Conservation (phyloP, 192 early-diverging fungal species). For the Podila epicladia region DNA sequence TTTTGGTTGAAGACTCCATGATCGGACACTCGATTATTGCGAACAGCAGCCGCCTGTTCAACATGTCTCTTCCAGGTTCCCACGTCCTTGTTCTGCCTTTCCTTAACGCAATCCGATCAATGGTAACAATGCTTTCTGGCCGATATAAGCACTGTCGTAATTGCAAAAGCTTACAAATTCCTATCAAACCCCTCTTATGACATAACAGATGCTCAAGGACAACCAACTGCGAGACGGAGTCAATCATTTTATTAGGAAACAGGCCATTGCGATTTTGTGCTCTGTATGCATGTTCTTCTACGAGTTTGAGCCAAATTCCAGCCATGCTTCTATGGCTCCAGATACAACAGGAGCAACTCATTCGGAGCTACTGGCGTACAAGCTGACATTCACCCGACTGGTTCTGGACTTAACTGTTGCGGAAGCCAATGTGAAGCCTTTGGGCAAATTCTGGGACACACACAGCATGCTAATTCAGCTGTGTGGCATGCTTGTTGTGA, state of each 20-base stretch:
- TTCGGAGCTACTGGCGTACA: constrained; percentile 24
- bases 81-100: constrained; percentile 73
- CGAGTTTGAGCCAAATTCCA: constrained; percentile 18
- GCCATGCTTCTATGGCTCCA: background rate
- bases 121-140: constrained; percentile 54
- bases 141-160: constrained; percentile 12
- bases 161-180: constrained; percentile 52
- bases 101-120: constrained; percentile 66
- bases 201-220: constrained; percentile 51
- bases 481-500: constrained; percentile 46
- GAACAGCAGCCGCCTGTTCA: constrained; percentile 76
- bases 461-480: constrained; percentile 49
- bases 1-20: constrained; percentile 61
- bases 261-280: constrained; percentile 58
- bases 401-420: constrained; percentile 38
- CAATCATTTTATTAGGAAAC: constrained; percentile 51
- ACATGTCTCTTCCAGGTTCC: constrained; percentile 71
- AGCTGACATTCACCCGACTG: constrained; percentile 33
- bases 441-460: constrained; percentile 52
- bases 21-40: constrained; percentile 73
- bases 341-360: background rate
- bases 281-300: constrained; percentile 54
- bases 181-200: constrained; percentile 47
- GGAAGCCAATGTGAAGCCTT: constrained; percentile 39
- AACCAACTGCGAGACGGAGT: constrained; percentile 35